Evolutionary conservation across 2,329 filamentous ascomycete genomes (phyloP).

Genomic region (Pseudogymnoascus sp.): DNA sequence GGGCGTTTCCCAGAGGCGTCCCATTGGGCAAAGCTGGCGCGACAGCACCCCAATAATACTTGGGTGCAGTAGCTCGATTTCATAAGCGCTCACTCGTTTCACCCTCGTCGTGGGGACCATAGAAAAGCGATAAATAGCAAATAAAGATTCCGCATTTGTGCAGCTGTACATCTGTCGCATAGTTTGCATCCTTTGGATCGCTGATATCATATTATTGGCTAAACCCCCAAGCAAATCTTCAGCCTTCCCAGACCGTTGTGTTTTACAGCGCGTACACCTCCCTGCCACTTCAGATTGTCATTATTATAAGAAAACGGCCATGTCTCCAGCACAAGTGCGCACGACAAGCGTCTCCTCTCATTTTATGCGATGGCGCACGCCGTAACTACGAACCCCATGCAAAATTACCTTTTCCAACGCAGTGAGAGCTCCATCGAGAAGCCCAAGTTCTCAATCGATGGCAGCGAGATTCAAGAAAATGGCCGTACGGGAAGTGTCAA

Average conservation of each 20-base stretch:
- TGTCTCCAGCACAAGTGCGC: neutral
- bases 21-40: too few relatives aligned
- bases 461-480: neutral
- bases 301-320: neutral
- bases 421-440: neutral
- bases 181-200: neutral
- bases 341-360: neutral
- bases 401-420: neutral
- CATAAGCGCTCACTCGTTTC: too few relatives aligned
- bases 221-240: neutral
- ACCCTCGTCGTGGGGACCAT: neutral
- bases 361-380: neutral
- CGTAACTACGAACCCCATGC: too few relatives aligned
- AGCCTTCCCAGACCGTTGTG: neutral
- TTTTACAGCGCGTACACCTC: neutral
- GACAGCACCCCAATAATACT: too few relatives aligned
- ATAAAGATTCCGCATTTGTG: neutral
- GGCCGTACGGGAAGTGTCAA: neutral
- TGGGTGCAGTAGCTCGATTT: too few relatives aligned
- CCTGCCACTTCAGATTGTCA: neutral
- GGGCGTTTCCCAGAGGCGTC: too few relatives aligned
- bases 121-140: neutral
- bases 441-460: neutral
- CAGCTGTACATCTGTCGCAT: neutral
- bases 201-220: neutral